These are phyloP conservation scores for Hydrangea macrophylla DNA, from an alignment of 148 eudicot genomes.

Conservation along the genomic window DNA sequence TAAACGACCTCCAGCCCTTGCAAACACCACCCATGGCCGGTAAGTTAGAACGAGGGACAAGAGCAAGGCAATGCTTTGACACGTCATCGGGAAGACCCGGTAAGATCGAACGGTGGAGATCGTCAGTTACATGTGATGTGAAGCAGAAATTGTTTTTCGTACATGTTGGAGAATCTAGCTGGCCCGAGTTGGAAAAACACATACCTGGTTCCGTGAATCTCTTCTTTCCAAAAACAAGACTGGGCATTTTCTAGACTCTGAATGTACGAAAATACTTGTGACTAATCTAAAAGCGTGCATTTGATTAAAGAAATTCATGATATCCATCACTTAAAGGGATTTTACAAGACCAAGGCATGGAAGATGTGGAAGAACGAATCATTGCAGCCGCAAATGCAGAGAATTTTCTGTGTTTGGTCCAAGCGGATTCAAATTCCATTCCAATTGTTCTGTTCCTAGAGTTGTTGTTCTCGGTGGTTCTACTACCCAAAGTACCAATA, in stretches of 20 bases:
- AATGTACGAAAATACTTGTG: slow-evolving; percentile 17
- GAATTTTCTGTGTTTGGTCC: slow-evolving; percentile 45
- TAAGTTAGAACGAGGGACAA: slow-evolving; percentile 64
- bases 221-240: slow-evolving; percentile 45
- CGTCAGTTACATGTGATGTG: slow-evolving; percentile 25
- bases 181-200: slow-evolving; percentile 41
- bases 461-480: slow-evolving; percentile 24
- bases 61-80: slow-evolving; percentile 79
- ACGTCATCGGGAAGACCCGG: slow-evolving; percentile 93
- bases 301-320: slow-evolving; percentile 64
- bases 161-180: slow-evolving; percentile 28
- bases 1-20: slow-evolving; percentile 70
- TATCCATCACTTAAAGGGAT: slow-evolving; percentile 70
- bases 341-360: slow-evolving; percentile 80
- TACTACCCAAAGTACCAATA: slow-evolving; percentile 24
- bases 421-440: slow-evolving; percentile 66
- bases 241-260: slow-evolving; percentile 41
- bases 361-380: slow-evolving; percentile 44
- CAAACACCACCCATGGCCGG: slow-evolving; percentile 75
- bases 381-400: slow-evolving; percentile 41
- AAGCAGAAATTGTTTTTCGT: slow-evolving; percentile 28
- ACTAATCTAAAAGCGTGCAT: slow-evolving; percentile 18
- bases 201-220: slow-evolving; percentile 39
- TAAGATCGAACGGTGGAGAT: slow-evolving; percentile 47
- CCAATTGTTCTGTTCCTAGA: slow-evolving; percentile 37